Evolutionary conservation across 139 green algal species (phyloP), one percentile per base, ranked within the genome.

Genomic region (Limnomonas spitsbergensis): DNA sequence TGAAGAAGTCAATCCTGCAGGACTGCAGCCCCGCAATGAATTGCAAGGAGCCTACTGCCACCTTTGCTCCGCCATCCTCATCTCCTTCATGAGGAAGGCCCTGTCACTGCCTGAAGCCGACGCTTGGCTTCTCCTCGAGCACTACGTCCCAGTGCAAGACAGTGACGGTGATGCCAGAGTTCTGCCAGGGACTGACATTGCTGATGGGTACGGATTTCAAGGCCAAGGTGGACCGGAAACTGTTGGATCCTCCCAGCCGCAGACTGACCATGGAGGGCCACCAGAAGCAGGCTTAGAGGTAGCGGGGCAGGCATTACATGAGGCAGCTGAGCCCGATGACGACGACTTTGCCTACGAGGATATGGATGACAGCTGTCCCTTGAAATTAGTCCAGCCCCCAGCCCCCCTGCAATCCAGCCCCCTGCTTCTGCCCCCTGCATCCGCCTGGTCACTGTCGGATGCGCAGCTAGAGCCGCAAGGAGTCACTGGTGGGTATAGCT

Each of bases 331-430:
- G 61, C 61, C 9, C 26, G 61, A 72, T 37, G 24, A 72, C 24
- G 61, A 72, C 29, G 61, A 72, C 61, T 34, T 39, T 39, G 61
- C 26, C 9, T 72, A 72, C 29, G 61, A 72, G 61, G 61, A 72
- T 20, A 72, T 72, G 61, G 26, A 72, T 20, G 7, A 7, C 29
- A 72, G 61, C 61, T 37, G 9, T 20, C 61, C 27, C 26, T 34
- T 20, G 14, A 20, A 14, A 61, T 61, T 61, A 14, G 47, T 20
- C 14, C 47, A 14, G 47, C 47, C 47, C 47, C 20, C 47, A 20
- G 20, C 47, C 47, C 47, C 47, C 47, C 47, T 29, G 14, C 14
- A 14, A 61, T 20, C n/a, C n/a, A n/a, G n/a, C n/a, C n/a, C n/a
- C n/a, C n/a, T n/a, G n/a, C n/a, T n/a, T n/a, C n/a, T n/a, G n/a